phyloP scores from a whole-genome alignment of 768 basidiomycete species.

The Coprinopsis cinerea region DNA sequence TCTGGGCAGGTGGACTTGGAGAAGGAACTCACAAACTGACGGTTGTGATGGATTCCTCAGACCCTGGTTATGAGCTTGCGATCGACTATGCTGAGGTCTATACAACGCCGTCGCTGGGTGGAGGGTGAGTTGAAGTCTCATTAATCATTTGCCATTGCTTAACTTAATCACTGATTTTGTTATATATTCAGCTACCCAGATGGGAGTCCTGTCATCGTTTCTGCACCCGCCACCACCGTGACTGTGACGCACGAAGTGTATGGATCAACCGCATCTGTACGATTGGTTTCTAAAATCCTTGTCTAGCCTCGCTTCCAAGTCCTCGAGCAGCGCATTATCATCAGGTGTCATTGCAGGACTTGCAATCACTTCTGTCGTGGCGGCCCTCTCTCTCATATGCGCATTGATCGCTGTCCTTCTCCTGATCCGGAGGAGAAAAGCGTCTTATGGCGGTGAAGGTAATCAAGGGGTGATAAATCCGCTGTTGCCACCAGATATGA shows the following conservation, averaged over 20 bases:
- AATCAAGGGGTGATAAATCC: too few relatives aligned
- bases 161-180: not conserved
- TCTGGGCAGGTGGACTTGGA: slow-evolving; percentile 16
- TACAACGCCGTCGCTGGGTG: slow-evolving; percentile 18
- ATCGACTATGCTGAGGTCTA: slow-evolving; percentile 21
- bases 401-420: not conserved
- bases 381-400: not conserved
- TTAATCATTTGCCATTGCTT: not conserved
- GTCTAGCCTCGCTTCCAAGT: too few relatives aligned
- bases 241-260: not conserved
- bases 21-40: slow-evolving; percentile 14
- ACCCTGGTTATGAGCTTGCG: slow-evolving; percentile 7
- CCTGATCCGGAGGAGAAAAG: not conserved
- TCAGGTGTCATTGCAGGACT: not conserved
- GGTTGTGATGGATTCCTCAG: slow-evolving; percentile 3
- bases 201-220: not conserved
- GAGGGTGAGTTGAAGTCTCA: slow-evolving; percentile 7
- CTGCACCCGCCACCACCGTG: not conserved
- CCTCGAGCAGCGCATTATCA: too few relatives aligned
- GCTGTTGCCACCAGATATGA: too few relatives aligned
- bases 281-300: too few relatives aligned
- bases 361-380: not conserved
- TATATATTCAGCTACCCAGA: not conserved
- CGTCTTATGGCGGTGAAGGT: too few relatives aligned
- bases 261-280: not conserved